These are phyloP conservation scores for Aspergillus novoparasiticus DNA, from an alignment of 2,329 filamentous ascomycete species.

Conservation along the genomic window DNA sequence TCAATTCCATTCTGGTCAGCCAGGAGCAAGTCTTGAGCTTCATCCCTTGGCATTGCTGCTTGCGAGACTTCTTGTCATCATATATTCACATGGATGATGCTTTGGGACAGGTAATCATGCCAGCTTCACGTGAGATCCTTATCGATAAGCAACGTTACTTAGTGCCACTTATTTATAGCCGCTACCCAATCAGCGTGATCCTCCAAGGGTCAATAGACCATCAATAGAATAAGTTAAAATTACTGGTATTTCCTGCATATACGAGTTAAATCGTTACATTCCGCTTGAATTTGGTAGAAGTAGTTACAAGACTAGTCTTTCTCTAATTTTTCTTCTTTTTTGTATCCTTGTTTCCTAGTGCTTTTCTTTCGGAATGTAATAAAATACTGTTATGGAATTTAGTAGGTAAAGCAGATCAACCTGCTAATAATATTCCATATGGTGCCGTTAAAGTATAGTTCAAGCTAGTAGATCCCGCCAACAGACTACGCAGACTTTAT, in stretches of 20 bases:
- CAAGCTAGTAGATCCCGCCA: neutral
- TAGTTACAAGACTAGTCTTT: neutral
- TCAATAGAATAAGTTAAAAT: neutral
- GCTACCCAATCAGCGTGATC: neutral
- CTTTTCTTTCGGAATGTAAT: neutral
- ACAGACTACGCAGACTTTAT: neutral
- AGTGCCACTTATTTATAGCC: neutral
- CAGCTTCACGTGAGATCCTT: conserved; percentile 23
- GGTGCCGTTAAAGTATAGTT: neutral
- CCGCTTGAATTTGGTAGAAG: neutral
- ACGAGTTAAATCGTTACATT: neutral
- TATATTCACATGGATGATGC: conserved; percentile 15
- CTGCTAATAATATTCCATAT: too few relatives aligned
- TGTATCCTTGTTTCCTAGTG: neutral
- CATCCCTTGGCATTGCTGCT: conserved; percentile 47
- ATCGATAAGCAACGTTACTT: conserved; percentile 22
- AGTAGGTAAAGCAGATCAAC: too few relatives aligned
- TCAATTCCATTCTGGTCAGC: conserved; percentile 32
- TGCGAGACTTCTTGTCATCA: conserved; percentile 22
- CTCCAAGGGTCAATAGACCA: neutral
- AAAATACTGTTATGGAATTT: neutral
- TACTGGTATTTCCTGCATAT: neutral
- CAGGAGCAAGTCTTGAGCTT: conserved; percentile 36
- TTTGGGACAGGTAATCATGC: conserved; percentile 27
- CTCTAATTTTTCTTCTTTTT: neutral